A percentile compares a stretch with the other conserved stretches of the same genome.
Evolutionary conservation across 305 asterid species (phyloP).

Genomic region (Plantago coronopus): DNA sequence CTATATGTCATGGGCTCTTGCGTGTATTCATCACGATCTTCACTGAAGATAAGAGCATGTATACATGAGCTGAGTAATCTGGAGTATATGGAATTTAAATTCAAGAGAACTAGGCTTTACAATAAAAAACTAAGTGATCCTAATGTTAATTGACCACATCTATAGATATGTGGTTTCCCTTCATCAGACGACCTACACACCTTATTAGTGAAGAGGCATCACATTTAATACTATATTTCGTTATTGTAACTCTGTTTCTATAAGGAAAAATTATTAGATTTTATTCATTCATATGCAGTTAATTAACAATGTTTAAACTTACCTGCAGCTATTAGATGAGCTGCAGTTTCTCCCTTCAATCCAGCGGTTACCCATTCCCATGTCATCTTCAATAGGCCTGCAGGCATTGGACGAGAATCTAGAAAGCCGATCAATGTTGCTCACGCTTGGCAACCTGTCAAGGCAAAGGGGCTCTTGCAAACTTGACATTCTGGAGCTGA

Average conservation of each 20-base stretch:
- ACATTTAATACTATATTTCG: no score
- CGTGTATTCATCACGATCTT: constrained; percentile 58
- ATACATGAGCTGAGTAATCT: constrained; percentile 3
- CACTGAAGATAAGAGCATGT: constrained; percentile 47
- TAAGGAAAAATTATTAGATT: not conserved
- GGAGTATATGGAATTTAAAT: not conserved
- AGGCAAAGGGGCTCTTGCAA: constrained; percentile 92
- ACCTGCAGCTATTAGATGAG: constrained; percentile 82
- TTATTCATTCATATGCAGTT: constrained; percentile 1
- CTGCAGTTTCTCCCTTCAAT: constrained; percentile 86
- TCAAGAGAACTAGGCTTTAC: constrained; percentile 8
- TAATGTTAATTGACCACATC: no score
- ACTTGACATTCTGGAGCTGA: constrained; percentile 67
- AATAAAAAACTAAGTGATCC: not conserved
- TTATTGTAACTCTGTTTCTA: not conserved
- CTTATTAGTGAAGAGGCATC: no score
- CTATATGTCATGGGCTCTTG: constrained; percentile 51
- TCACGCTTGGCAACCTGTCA: constrained; percentile 79
- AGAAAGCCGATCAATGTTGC: constrained; percentile 56
- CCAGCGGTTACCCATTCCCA: constrained; percentile 79
- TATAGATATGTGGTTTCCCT: no score
- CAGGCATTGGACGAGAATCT: constrained; percentile 76
- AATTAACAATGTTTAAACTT: constrained; percentile 20
- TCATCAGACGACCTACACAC: no score
- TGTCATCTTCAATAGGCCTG: constrained; percentile 63